Evolutionary conservation across 2,329 filamentous ascomycete genomes (phyloP).

Genomic region (Exophiala calicioides): DNA sequence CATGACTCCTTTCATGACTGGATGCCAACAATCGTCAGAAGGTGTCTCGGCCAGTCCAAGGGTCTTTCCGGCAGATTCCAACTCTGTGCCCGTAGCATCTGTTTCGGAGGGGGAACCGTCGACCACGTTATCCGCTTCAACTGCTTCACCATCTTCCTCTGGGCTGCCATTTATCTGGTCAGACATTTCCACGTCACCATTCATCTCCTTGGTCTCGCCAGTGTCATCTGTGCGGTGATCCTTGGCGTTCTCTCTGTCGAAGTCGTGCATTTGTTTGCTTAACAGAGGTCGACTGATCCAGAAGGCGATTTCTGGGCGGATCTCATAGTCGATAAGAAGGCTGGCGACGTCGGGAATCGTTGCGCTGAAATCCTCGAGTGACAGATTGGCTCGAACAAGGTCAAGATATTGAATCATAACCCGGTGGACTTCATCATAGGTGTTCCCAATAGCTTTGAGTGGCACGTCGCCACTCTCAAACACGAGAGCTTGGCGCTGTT

Average conservation of each 20-base stretch:
- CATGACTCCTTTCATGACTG: constrained; percentile 73
- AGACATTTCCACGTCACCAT: constrained; percentile 35
- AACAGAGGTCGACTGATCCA: constrained; percentile 77
- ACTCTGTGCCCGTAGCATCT: constrained; percentile 20
- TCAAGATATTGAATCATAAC: constrained; percentile 87
- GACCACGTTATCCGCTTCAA: constrained; percentile 40
- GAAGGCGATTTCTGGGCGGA: constrained; percentile 81
- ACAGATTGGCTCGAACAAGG: constrained; percentile 76
- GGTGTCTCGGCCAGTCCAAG: constrained; percentile 35
- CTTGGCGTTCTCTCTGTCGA: constrained; percentile 39
- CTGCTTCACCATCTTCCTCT: constrained; percentile 37
- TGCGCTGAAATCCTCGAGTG: constrained; percentile 72
- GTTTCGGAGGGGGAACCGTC: constrained; percentile 27
- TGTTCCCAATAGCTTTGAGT: constrained; percentile 83
- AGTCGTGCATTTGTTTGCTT: constrained; percentile 59
- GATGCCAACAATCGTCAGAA: constrained; percentile 59
- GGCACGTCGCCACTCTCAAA: constrained; percentile 75
- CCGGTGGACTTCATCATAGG: constrained; percentile 86
- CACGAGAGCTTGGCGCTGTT: constrained; percentile 84
- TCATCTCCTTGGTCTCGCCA: constrained; percentile 27
- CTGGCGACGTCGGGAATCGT: constrained; percentile 73
- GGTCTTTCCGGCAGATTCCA: constrained; percentile 25
- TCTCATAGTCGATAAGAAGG: constrained; percentile 74
- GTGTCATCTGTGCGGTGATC: constrained; percentile 33
- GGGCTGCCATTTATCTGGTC: constrained; percentile 28